Base-by-base conservation (phyloP, 768 basidiomycete species). In the Tylopilus felleus region DNA sequence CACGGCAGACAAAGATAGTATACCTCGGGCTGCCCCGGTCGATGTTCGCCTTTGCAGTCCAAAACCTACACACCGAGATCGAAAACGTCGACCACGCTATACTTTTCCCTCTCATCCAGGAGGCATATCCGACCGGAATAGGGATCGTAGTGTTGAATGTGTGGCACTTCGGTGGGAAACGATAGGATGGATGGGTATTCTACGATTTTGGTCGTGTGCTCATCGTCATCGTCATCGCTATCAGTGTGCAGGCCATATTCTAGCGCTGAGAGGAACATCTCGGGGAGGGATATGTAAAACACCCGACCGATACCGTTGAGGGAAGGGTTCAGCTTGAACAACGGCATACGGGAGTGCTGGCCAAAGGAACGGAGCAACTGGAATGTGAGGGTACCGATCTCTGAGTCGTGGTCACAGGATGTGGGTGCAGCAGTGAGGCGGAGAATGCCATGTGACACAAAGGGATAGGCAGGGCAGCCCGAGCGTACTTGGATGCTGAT, bases 91-190 rank as follows among this genome's bases (percentile, higher is more conserved):
- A 65, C 49, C 17, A 48, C 31, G 1, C n/a, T n/a, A n/a, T n/a
- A n/a, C n/a, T 38, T 31, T 16, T 50, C 35, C 41, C 22, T 47
- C 17, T 29, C 17, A 53, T 29, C 33, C 33, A 33, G 2, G 2
- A 66, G 14, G 23, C 59, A 64, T n/a, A 65, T 35, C 33, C 54
- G 52, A 2, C 64, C 65, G 0, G 41, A 49, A 47, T 66, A 65
- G 4, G 62, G 54, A 49, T 65, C 64, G 39, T 60, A 66, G 46
- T 66, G 61, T 28, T 35, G 22, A 13, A 66, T 29, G 6, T n/a
- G 33, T 9, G 33, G 13, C 33, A 33, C 9, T 21, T 14, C 45
- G 10, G 6, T 14, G 13, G 57, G 36, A 27, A 47, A 49, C 3
- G 27, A 43, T 7, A 56, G 25, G 23, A 60, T 35, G 9, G 4